phyloP scores from a whole-genome alignment of 768 basidiomycete genomes.

The Lentinula guzmanii region DNA sequence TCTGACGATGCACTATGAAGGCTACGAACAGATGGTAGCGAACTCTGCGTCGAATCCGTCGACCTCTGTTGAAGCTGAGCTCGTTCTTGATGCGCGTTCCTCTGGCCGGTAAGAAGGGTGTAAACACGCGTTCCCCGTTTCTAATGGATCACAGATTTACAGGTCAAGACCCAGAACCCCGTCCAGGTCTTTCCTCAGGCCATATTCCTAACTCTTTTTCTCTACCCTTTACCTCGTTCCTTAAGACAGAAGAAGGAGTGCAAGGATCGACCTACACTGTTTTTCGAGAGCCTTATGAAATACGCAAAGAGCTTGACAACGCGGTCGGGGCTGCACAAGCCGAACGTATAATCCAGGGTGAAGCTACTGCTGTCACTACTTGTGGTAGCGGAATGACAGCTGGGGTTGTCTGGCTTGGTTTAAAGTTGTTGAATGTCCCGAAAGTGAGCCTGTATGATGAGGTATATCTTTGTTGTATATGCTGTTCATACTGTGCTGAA shows the following conservation, averaged over 20 bases:
- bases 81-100: conserved; percentile 87
- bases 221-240: conserved; percentile 76
- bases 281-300: conserved; percentile 48
- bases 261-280: conserved; percentile 50
- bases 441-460: conserved; percentile 86
- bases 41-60: conserved; percentile 53
- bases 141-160: conserved; percentile 47
- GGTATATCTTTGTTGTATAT: conserved; percentile 38
- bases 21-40: conserved; percentile 72
- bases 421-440: conserved; percentile 61
- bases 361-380: conserved; percentile 58
- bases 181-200: conserved; percentile 81
- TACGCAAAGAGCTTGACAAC: conserved; percentile 55
- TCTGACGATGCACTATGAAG: conserved; percentile 28
- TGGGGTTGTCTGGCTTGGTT: conserved; percentile 87
- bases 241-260: conserved; percentile 36
- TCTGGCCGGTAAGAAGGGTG: conserved; percentile 55
- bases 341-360: conserved; percentile 53
- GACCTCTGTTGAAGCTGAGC: conserved; percentile 40
- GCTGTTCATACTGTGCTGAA: neutral
- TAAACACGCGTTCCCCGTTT: neutral
- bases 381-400: conserved; percentile 99
- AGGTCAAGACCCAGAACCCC: conserved; percentile 83
- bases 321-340: conserved; percentile 55
- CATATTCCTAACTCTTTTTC: conserved; percentile 88